Evolutionary conservation across 2,329 filamentous ascomycete genomes (phyloP), one percentile per base, ranked within the genome.

Genomic region (Aspergillus costaricaensis): DNA sequence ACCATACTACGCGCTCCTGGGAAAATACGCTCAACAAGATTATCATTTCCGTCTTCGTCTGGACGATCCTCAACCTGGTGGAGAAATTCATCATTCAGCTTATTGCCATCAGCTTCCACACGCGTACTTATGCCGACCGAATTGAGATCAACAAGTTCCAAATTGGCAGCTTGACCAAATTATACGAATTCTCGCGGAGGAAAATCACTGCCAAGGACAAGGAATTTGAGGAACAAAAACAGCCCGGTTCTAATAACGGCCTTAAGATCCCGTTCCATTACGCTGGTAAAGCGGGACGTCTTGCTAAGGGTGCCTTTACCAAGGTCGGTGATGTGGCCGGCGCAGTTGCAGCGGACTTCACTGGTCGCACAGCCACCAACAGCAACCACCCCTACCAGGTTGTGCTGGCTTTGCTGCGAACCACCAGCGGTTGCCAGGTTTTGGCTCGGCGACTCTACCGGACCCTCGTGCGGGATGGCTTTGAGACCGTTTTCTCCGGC

Each of bases 81-180:
- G 93, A 97, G 76, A 98, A 97, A 81, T 90, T 97, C 62, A 85
- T 96, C 67, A 96, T 97, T 58, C 93, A 97, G 72, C 88, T 96
- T 78, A 96, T 98, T 67, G 93, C 94, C 32, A 93, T 93, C 60
- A 92, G 90, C 63, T 98, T 98, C 77, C 94, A 98, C 74, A 82
- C 91, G 60, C 86, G 94, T 48, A 97, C 94, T 0, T 98, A 98
- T 70, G 88, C 91, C 23, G 91, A 94, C 68, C 84, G 94, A 15
- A 97, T 97, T 68, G 91, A 95, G 63, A 84, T 94, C 75, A 96
- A 96, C 81, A 96, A 96, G 73, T 92, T 93, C 65, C 91, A 96
- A 71, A 92, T 96, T 60, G 86, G 83, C 10, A 86, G 83, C 67
- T 73, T 89, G 66, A 82, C 83, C 6, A 89, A 89, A 72, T 75